Conservation (phyloP, 805 yeast genomes). For the Debaryomyces castellii region DNA sequence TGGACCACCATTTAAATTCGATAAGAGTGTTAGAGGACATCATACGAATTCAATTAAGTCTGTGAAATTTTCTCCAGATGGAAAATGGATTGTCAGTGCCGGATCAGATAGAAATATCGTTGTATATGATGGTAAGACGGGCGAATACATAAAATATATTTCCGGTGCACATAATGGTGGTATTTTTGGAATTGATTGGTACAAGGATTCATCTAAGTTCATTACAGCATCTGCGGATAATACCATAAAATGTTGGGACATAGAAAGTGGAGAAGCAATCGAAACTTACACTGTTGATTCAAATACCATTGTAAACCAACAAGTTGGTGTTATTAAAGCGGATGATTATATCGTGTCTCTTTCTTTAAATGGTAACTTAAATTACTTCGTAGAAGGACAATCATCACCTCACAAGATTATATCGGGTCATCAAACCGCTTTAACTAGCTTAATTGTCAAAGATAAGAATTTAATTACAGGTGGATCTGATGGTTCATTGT, state of each 20-base stretch:
- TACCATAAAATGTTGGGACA: conserved; percentile 65
- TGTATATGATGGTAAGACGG: conserved; percentile 84
- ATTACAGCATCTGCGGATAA: conserved; percentile 86
- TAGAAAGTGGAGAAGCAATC: conserved; percentile 32
- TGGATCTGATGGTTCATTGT: conserved; percentile 76
- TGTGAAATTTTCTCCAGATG: conserved; percentile 80
- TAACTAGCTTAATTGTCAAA: conserved; percentile 55
- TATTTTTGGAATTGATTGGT: conserved; percentile 76
- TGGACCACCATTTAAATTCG: conserved; percentile 94
- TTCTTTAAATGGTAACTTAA: conserved; percentile 69
- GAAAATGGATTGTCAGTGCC: conserved; percentile 69
- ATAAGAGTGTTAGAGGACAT: conserved; percentile 64
- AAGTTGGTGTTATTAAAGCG: conserved; percentile 77
- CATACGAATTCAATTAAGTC: conserved; percentile 81
- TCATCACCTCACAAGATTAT: conserved; percentile 40
- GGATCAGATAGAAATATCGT: conserved; percentile 81
- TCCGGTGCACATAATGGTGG: conserved; percentile 70
- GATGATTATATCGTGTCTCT: conserved; percentile 60
- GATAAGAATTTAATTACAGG: conserved; percentile 53
- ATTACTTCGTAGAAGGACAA: conserved; percentile 48
- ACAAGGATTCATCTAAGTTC: conserved; percentile 51
- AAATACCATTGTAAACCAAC: conserved; percentile 58
- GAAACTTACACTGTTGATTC: conserved; percentile 49
- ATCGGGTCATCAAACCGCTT: conserved; percentile 79
- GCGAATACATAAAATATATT: conserved; percentile 62